Percentiles rank a stretch among this genome's conserved stretches.
Conservation (phyloP, 1,139 yeast genomes). For the Taphrina deformans region DNA sequence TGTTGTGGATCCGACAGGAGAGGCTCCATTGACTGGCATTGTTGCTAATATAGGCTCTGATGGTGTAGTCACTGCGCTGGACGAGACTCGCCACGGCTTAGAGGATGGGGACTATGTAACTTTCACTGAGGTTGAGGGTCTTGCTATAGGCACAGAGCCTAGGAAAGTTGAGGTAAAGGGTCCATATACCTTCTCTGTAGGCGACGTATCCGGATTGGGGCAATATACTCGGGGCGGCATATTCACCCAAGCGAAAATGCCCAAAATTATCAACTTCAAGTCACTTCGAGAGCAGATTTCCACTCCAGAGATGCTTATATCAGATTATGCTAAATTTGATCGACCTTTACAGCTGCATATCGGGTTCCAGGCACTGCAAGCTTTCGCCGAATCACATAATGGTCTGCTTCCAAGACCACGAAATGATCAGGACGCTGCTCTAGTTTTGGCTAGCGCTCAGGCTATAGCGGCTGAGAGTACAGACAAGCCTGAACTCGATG, state of each 20-base stretch:
- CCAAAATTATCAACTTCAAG: constrained; percentile 62
- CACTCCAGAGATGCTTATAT: constrained; percentile 73
- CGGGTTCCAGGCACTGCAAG: constrained; percentile 86
- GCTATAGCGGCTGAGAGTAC: constrained; percentile 64
- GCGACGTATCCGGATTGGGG: constrained; percentile 54
- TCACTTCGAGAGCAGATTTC: constrained; percentile 63
- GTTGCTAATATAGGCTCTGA: constrained; percentile 73
- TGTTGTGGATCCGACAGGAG: constrained; percentile 84
- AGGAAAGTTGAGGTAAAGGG: constrained; percentile 82
- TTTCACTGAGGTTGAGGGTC: constrained; percentile 82
- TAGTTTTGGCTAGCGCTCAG: constrained; percentile 61
- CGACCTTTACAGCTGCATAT: constrained; percentile 86
- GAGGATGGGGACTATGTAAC: constrained; percentile 90
- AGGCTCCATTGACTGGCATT: constrained; percentile 82
- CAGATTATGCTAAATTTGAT: constrained; percentile 93
- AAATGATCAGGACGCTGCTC: constrained; percentile 71
- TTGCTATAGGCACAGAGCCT: constrained; percentile 61
- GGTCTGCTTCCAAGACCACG: constrained; percentile 75
- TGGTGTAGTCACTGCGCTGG: constrained; percentile 90
- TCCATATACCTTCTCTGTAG: constrained; percentile 85
- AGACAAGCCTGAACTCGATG: constrained; percentile 59
- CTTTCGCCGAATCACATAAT: constrained; percentile 62
- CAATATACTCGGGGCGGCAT: constrained; percentile 79
- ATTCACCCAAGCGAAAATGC: constrained; percentile 89
- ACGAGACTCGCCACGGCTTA: constrained; percentile 87